These are phyloP conservation scores for Eucalyptus grandis DNA, from an alignment of 345 rosid species.

Conservation along the genomic window DNA sequence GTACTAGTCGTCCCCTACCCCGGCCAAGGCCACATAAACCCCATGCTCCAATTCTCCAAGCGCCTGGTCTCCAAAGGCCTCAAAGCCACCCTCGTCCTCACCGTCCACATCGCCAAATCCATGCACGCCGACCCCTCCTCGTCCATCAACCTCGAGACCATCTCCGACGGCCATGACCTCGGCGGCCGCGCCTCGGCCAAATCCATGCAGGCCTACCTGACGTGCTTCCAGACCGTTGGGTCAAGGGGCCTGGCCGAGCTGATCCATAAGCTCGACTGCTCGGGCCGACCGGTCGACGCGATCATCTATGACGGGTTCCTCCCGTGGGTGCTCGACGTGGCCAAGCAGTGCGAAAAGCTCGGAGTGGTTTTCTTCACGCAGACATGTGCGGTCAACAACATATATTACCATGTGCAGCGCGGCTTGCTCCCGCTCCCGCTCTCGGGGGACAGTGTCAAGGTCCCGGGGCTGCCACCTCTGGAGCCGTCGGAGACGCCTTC, in stretches of 20 bases:
- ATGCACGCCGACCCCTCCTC: not conserved
- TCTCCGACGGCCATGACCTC: conserved; percentile 25
- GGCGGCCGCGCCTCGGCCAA: not conserved
- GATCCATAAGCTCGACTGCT: not conserved
- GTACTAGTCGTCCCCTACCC: conserved; percentile 11
- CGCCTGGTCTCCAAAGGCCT: conserved; percentile 12
- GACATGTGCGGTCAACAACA: conserved; percentile 14
- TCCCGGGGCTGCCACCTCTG: conserved; percentile 25
- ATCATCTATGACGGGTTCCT: conserved; percentile 11
- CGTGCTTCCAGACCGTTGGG: not conserved
- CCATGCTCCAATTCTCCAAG: conserved; percentile 21
- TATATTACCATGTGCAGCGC: conserved; percentile 3
- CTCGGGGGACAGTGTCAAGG: not conserved
- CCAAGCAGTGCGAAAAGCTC: conserved; percentile 7
- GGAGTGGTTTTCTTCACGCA: conserved; percentile 21
- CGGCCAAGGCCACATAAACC: conserved; percentile 19
- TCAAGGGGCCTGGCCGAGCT: not conserved
- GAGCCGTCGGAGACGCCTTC: conserved; percentile 11
- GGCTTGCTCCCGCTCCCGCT: conserved; percentile 8
- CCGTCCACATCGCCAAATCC: not conserved
- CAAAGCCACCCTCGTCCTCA: conserved; percentile 2
- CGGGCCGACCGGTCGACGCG: not conserved
- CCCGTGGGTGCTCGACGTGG: conserved; percentile 26
- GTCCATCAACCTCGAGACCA: conserved; percentile 1
- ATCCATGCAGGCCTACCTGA: not conserved